Conservation (phyloP, 352 stramenopile species). For the Phytopythium sindhum region DNA sequence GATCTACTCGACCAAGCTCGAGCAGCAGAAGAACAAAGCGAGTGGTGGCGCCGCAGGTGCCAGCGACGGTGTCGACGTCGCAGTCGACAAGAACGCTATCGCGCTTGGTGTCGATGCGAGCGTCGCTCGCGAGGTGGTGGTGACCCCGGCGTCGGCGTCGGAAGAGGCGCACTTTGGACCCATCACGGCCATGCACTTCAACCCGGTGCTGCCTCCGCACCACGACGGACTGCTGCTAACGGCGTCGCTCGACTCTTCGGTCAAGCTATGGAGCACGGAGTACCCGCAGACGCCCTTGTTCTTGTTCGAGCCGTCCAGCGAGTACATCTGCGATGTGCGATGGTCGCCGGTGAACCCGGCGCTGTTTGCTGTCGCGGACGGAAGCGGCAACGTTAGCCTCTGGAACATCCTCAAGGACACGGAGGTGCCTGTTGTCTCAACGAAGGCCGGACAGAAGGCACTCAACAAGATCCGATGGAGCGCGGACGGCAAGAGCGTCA, state of each 20-base stretch:
- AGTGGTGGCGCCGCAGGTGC: slow-evolving; percentile 10
- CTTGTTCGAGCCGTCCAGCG: slow-evolving; percentile 83
- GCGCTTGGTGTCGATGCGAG: slow-evolving; percentile 19
- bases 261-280: slow-evolving; percentile 86
- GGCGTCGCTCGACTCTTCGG: slow-evolving; percentile 82
- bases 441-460: slow-evolving; percentile 67
- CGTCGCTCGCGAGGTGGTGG: slow-evolving; percentile 58
- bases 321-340: slow-evolving; percentile 87
- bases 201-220: slow-evolving; percentile 64
- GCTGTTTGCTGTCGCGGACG: slow-evolving; percentile 82
- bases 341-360: slow-evolving; percentile 80
- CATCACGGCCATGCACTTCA: slow-evolving; percentile 84
- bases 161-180: slow-evolving; percentile 77
- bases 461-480: slow-evolving; percentile 87
- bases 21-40: slow-evolving; percentile 69
- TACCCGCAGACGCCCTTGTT: slow-evolving; percentile 63
- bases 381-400: slow-evolving; percentile 62
- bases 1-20: slow-evolving; percentile 71
- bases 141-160: slow-evolving; percentile 50
- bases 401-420: slow-evolving; percentile 87
- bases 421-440: slow-evolving; percentile 65
- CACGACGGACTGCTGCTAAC: slow-evolving; percentile 79
- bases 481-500: slow-evolving; percentile 70
- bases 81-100: slow-evolving; percentile 29
- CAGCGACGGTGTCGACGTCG: slow-evolving; percentile 19